phyloP scores from a whole-genome alignment of 2,329 filamentous ascomycete species.

The Bipolaris gigantea region DNA sequence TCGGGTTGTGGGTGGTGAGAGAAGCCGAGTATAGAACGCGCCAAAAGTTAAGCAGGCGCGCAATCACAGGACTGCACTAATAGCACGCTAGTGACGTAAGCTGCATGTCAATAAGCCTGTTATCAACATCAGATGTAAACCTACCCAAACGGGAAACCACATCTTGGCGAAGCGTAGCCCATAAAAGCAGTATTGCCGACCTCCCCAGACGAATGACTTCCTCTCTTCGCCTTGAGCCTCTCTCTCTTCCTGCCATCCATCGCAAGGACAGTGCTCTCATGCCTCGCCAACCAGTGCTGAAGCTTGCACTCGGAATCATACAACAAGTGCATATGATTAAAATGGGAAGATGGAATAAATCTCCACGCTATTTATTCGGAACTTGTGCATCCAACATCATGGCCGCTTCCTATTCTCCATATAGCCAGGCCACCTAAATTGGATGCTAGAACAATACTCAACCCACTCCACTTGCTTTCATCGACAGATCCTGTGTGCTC shows the following conservation, averaged over 20 bases:
- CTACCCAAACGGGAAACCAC: background rate
- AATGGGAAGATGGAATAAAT: background rate
- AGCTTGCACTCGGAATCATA: background rate
- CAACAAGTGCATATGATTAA: background rate
- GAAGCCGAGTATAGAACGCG: conserved; percentile 17
- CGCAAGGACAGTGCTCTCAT: background rate
- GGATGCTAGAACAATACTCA: conserved; percentile 26
- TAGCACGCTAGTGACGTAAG: conserved; percentile 15
- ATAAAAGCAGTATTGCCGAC: conserved; percentile 5
- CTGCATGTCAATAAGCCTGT: background rate
- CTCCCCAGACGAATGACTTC: background rate
- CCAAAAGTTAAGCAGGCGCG: conserved; percentile 18
- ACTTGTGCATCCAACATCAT: conserved; percentile 31
- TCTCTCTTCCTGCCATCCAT: background rate
- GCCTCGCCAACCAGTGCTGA: background rate
- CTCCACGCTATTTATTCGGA: background rate
- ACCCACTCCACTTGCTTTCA: conserved; percentile 9
- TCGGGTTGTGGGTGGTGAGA: conserved; percentile 29
- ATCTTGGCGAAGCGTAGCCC: conserved; percentile 3
- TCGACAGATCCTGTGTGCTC: conserved; percentile 7
- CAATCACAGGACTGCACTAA: conserved; percentile 21
- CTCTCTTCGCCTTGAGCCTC: background rate
- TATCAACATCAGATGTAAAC: conserved; percentile 2
- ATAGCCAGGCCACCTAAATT: conserved; percentile 30
- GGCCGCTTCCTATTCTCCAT: conserved; percentile 20